phyloP scores from a whole-genome alignment of 495 filamentous ascomycete genomes.

The Cercophora samala region DNA sequence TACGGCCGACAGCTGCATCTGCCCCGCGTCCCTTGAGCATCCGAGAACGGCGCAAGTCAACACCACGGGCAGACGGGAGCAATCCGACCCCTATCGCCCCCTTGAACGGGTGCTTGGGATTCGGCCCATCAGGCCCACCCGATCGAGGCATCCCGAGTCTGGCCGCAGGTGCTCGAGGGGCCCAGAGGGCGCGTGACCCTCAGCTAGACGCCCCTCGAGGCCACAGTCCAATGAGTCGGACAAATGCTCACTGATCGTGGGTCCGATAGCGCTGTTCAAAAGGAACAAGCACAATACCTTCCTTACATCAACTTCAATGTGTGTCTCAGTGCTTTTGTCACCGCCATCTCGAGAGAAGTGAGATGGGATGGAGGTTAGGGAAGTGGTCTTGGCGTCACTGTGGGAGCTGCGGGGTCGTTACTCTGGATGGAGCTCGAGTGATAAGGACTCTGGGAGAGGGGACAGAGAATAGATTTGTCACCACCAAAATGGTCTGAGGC shows the following conservation, averaged over 20 bases:
- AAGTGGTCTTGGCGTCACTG: background rate
- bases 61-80: too few species aligned
- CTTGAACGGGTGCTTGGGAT: background rate
- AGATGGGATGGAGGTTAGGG: background rate
- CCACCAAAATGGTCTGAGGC: background rate
- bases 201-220: background rate
- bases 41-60: conserved; percentile 10
- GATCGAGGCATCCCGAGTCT: background rate
- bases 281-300: background rate
- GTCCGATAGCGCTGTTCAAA: background rate
- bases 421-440: background rate
- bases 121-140: background rate
- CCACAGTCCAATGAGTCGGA: background rate
- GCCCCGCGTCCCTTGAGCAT: conserved; percentile 2
- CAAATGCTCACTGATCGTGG: background rate
- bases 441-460: background rate
- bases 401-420: background rate
- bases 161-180: background rate
- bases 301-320: background rate
- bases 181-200: background rate
- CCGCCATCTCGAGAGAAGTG: background rate
- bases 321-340: background rate
- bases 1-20: conserved; percentile 2
- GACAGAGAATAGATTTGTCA: background rate
- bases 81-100: background rate